Conservation (phyloP, 2,329 filamentous ascomycete genomes). For the Periglandula ipomoeae region DNA sequence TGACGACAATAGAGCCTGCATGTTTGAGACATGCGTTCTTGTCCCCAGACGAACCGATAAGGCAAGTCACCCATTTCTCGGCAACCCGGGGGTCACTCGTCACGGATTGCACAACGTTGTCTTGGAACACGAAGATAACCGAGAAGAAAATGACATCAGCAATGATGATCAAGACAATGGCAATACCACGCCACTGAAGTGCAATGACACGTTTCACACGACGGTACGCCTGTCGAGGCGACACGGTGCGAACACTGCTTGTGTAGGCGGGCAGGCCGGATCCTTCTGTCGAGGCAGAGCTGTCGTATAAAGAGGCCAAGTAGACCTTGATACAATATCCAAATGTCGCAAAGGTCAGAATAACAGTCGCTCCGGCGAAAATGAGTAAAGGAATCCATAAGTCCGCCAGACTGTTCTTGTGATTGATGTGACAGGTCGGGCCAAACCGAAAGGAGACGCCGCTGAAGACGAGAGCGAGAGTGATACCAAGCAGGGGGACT, state of each 20-base stretch:
- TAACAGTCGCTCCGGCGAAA: slow-evolving; percentile 64
- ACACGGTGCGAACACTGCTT: slow-evolving; percentile 66
- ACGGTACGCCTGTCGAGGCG: slow-evolving; percentile 79
- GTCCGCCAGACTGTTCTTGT: slow-evolving; percentile 68
- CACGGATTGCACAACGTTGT: slow-evolving; percentile 57
- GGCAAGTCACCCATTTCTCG: slow-evolving; percentile 60
- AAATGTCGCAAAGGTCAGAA: slow-evolving; percentile 79
- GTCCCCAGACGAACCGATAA: slow-evolving; percentile 44
- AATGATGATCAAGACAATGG: slow-evolving; percentile 82
- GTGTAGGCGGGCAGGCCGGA: slow-evolving; percentile 63
- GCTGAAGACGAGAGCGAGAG: slow-evolving; percentile 70
- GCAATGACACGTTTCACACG: slow-evolving; percentile 78
- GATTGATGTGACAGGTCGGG: slow-evolving; percentile 88
- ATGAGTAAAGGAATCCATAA: slow-evolving; percentile 86
- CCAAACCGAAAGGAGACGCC: slow-evolving; percentile 94
- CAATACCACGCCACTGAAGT: slow-evolving; percentile 90
- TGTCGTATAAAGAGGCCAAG: slow-evolving; percentile 70
- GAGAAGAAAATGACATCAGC: slow-evolving; percentile 91
- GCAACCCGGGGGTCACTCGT: slow-evolving; percentile 46
- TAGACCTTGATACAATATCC: slow-evolving; percentile 94
- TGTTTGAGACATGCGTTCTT: slow-evolving; percentile 57
- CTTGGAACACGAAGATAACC: slow-evolving; percentile 80
- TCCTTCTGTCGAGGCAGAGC: slow-evolving; percentile 58
- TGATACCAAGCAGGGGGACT: slow-evolving; percentile 66
- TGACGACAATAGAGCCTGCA: slow-evolving; percentile 56